Conservation (phyloP, 108 stramenopile species). For the Schizochytrium sp. region DNA sequence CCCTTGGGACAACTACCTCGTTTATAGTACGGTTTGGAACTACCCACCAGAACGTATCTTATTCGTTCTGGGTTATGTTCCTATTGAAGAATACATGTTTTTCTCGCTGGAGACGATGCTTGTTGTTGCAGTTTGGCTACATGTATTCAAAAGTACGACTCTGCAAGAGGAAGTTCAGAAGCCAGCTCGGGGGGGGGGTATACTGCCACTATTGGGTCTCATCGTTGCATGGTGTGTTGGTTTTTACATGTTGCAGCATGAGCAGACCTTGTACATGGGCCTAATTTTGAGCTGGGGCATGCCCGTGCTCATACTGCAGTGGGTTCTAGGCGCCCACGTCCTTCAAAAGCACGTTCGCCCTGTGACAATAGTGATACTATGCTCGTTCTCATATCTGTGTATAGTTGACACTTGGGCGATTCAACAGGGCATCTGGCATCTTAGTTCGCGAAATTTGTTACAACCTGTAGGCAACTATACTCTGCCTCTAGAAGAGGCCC, state of each 20-base stretch:
- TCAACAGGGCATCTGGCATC: constrained; percentile 35
- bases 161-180: neutral
- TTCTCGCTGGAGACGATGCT: constrained; percentile 46
- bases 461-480: neutral
- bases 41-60: constrained; percentile 43
- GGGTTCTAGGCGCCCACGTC: constrained; percentile 32
- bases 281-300: neutral
- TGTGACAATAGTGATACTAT: neutral
- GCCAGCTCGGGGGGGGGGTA: neutral
- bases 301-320: constrained; percentile 41
- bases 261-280: constrained; percentile 18
- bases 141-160: constrained; percentile 22
- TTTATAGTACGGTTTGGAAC: neutral
- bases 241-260: neutral
- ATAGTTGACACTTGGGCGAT: constrained; percentile 34
- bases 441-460: neutral
- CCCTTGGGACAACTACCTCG: constrained; percentile 52
- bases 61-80: constrained; percentile 20
- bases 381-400: neutral
- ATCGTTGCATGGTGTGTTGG: neutral
- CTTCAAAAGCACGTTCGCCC: neutral
- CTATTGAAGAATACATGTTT: constrained; percentile 45
- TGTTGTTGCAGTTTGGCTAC: constrained; percentile 25
- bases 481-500: constrained; percentile 15
- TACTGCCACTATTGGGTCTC: neutral